Base-by-base conservation (phyloP, 352 stramenopile genomes). In the Globisporangium recalcitrans region DNA sequence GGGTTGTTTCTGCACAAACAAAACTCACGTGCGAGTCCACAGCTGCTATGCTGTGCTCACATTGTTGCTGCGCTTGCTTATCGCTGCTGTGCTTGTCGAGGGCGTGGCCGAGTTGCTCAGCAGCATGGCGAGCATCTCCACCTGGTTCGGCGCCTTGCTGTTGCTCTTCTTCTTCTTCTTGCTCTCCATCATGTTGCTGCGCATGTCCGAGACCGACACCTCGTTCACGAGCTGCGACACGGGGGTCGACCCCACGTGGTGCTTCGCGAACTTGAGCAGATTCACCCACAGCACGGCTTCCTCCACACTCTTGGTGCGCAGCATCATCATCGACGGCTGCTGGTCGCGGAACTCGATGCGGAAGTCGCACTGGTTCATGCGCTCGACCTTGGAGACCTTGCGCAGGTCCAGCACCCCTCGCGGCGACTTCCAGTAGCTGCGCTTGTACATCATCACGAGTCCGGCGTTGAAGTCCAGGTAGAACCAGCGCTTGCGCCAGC, bases 351-450 rank as follows among this genome's bases (percentile, higher is more conserved):
- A 89, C 62, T 89, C 76, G 26, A 93, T 31, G 32, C 80, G 82
- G 52, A 93, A 82, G 67, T 91, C 84, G 2, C 68, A 65, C 27
- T 80, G 76, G 58, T 82, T 90, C 74, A 93, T 88, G 58, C 77
- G 79, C 59, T 87, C 78, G 38, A 93, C 65, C 59, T 75, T 74
- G 1, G 72, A 68, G 24, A 91, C 78, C 19, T 73, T 77, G 21
- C 80, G 76, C 49, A 93, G 59, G 55, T 93, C 84, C n/a, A 93
- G 55, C n/a, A 80, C 70, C 6, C 84, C 84, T 34, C 83, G 77
- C n/a, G 71, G 72, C 9, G 74, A 75, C 69, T 90, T 91, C 84
- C 84, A 93, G 70, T 91, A 93, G 68, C 82, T 93, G 36, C 84
- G 80, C 59, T 91, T 90, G 73, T 88, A 93, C 72, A 93, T 85